Conservation (phyloP, 2,329 filamentous ascomycete genomes). For the Beauveria bassiana region DNA sequence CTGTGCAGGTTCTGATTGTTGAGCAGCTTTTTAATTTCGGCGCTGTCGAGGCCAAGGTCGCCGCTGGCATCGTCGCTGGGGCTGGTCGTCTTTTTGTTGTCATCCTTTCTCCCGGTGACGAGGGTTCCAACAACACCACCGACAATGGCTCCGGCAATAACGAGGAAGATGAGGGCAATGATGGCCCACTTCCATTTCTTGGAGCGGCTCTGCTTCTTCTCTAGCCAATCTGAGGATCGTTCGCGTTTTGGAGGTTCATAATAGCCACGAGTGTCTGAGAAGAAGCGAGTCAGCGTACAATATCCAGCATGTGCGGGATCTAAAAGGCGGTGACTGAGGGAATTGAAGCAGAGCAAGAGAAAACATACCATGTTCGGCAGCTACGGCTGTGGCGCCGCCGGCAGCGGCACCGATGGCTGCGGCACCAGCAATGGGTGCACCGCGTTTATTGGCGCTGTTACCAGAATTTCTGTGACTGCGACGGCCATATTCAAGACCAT, state of each 20-base stretch:
- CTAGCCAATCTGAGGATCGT: conserved; percentile 58
- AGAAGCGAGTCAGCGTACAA: too few relatives aligned
- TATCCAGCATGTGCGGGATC: too few relatives aligned
- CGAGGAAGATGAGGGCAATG: conserved; percentile 51
- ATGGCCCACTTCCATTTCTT: conserved; percentile 67
- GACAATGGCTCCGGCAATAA: conserved; percentile 64
- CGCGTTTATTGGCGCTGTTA: conserved; percentile 47
- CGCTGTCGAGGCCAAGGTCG: conserved; percentile 65
- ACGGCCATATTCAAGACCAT: conserved; percentile 57
- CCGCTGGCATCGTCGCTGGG: conserved; percentile 23
- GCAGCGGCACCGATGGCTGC: conserved; percentile 35
- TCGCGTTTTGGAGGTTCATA: conserved; percentile 38
- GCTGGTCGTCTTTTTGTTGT: conserved; percentile 17
- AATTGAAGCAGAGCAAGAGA: not conserved
- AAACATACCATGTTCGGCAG: conserved; percentile 16
- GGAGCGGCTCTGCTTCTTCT: conserved; percentile 48
- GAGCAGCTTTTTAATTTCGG: conserved; percentile 73
- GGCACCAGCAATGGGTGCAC: conserved; percentile 21
- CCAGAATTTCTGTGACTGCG: conserved; percentile 46
- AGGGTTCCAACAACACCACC: conserved; percentile 69
- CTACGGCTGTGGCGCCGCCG: conserved; percentile 37
- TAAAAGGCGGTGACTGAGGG: not conserved
- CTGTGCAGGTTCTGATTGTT: conserved; percentile 78
- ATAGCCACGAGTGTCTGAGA: conserved; percentile 19
- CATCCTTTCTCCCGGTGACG: conserved; percentile 44